Conservation (phyloP, 805 yeast genomes). For the Candida dendrica region DNA sequence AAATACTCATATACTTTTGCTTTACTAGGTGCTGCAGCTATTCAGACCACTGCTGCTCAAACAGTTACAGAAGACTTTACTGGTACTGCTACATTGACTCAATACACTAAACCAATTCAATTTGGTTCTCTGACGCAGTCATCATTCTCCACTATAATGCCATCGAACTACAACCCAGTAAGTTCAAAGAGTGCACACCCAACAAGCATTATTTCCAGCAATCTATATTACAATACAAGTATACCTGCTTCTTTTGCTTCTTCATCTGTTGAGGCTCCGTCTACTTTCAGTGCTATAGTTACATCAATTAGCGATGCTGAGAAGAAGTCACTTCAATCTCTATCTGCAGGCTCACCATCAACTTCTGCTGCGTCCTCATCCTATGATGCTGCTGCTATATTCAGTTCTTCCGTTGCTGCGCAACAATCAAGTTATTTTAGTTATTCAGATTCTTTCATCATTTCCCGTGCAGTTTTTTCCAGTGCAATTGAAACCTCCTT, state of each 20-base stretch:
- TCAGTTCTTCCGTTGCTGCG: background rate
- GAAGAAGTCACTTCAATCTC: no score
- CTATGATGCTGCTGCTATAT: no score
- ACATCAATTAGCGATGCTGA: no score
- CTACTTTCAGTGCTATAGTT: no score
- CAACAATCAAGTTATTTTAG: background rate
- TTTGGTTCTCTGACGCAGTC: background rate
- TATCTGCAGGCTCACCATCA: background rate
- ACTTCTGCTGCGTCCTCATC: background rate
- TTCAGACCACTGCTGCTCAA: conserved; percentile 10
- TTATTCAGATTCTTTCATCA: background rate
- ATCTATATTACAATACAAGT: background rate
- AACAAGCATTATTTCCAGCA: background rate
- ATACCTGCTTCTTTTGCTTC: background rate
- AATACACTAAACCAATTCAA: conserved; percentile 8
- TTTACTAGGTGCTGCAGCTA: background rate
- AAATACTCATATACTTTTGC: background rate
- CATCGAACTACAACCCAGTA: background rate
- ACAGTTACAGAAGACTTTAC: conserved; percentile 16
- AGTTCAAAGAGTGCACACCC: background rate
- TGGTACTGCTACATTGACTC: conserved; percentile 10
- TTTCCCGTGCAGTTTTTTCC: background rate
- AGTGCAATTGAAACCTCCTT: background rate
- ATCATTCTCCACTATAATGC: background rate
- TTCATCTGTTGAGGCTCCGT: background rate